Evolutionary conservation across 1,284 basidiomycete species (phyloP).

Genomic region (Moesziomyces antarcticus): DNA sequence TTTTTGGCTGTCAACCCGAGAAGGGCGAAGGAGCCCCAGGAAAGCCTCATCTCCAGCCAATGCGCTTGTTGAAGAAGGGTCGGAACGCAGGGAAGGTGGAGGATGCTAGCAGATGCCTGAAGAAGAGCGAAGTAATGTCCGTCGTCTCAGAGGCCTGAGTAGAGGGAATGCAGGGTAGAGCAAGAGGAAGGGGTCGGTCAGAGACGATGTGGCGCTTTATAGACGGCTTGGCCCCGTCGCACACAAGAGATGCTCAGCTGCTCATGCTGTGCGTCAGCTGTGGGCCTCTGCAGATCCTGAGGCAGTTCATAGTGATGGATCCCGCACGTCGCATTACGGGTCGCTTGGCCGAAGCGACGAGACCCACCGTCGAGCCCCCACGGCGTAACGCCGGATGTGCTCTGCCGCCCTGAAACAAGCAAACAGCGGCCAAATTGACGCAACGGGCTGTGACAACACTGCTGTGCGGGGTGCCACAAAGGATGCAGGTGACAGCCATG

Average conservation of each 20-base stretch:
- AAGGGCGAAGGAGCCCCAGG: slow-evolving; percentile 15
- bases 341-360: background rate
- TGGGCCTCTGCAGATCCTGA: no score
- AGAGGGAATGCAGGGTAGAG: no score
- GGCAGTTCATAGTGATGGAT: no score
- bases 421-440: background rate
- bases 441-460: background rate
- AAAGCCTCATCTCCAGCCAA: slow-evolving; percentile 17
- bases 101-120: no score
- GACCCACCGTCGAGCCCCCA: background rate
- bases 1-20: slow-evolving; percentile 6
- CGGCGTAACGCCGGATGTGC: background rate
- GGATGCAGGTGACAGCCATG: background rate
- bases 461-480: background rate
- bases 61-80: background rate
- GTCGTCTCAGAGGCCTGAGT: no score
- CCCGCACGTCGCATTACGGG: no score
- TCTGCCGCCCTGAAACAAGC: background rate
- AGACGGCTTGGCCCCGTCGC: no score
- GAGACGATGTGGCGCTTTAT: no score
- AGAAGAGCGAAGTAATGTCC: no score
- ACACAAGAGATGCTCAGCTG: no score
- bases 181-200: no score
- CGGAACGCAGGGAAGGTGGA: background rate
- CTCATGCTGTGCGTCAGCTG: no score